A percentile compares a stretch with the other conserved stretches of the same genome.
Conservation (phyloP, 176 grass and related monocot genomes). For the Musa schizocarpa region DNA sequence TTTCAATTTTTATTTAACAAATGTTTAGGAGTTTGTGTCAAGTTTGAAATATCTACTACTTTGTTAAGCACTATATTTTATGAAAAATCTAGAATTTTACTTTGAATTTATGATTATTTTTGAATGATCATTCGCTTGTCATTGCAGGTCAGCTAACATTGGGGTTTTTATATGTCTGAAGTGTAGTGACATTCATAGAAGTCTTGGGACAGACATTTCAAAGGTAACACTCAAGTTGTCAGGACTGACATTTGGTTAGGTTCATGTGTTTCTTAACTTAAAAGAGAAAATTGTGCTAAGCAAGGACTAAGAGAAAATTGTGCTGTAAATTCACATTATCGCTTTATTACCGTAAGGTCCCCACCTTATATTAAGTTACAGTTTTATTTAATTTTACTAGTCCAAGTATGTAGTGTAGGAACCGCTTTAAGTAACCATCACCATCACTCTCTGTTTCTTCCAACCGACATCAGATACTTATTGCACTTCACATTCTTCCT, state of each 20-base stretch:
- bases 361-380: too few relatives aligned
- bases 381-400: too few relatives aligned
- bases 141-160: slow-evolving; percentile 56
- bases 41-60: background rate
- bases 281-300: background rate
- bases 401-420: too few relatives aligned
- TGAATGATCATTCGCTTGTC: background rate
- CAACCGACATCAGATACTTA: too few relatives aligned
- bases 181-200: slow-evolving; percentile 67
- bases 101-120: background rate
- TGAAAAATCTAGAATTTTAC: background rate
- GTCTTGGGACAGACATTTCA: slow-evolving; percentile 65
- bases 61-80: slow-evolving; percentile 7
- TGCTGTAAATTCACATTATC: too few relatives aligned
- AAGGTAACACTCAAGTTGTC: slow-evolving; percentile 31
- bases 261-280: background rate
- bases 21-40: too few relatives aligned
- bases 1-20: too few relatives aligned
- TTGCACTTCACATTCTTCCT: too few relatives aligned
- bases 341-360: too few relatives aligned
- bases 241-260: background rate
- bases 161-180: slow-evolving; percentile 76
- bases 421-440: too few relatives aligned
- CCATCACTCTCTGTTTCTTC: too few relatives aligned
- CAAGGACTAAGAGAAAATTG: too few relatives aligned